Evolutionary conservation across 2,329 filamentous ascomycete genomes (phyloP), one percentile per base, ranked within the genome.

Genomic region (Fusarium goolgardi): DNA sequence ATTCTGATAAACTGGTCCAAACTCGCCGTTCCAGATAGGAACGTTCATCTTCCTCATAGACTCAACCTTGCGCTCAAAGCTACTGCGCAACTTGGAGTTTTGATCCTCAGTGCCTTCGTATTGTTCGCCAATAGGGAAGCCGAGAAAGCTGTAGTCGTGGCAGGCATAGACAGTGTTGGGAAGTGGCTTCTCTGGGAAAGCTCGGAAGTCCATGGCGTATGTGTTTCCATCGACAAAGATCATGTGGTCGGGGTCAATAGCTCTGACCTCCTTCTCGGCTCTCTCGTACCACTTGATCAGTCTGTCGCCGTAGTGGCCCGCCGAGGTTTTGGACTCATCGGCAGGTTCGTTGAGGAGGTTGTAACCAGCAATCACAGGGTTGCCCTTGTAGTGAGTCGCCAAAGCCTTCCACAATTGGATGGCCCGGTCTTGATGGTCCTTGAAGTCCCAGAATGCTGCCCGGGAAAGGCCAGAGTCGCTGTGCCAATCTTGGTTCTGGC

Each of bases 181-280:
- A 0, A 85, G 74, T 5, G 78, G 67, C 6, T 79, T 72, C 7
- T 78, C 73, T 1, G 80, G 79, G 56, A 83, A 84, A 9, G 73
- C 77, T 15, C 77, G 77, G 69, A 82, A 84, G 69, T 87, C 83
- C 76, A 85, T 85, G 20, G 84, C 80, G 57, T 84, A 86, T 0
- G 84, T 86, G 74, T 86, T 86, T 10, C 83, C 83, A 50, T 85
- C 83, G 12, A 85, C 73, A 63, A 80, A 84, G 25, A 85, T 77
- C 59, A 86, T 84, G 55, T 86, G 84, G 21, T 84, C 75, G 0
- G 82, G 78, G 47, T 83, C 81, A 6, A 81, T 75, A 7, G 74
- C 73, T 5, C 81, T 78, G 34, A 83, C 78, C 1, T 75, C 76
- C 20, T 73, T 73, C 55, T 82, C 81, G 1, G 79, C 72, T 4